Evolutionary conservation across 2,329 filamentous ascomycete species (phyloP), one percentile per base, ranked within the genome.

Genomic region (Cadophora luteo-olivacea): DNA sequence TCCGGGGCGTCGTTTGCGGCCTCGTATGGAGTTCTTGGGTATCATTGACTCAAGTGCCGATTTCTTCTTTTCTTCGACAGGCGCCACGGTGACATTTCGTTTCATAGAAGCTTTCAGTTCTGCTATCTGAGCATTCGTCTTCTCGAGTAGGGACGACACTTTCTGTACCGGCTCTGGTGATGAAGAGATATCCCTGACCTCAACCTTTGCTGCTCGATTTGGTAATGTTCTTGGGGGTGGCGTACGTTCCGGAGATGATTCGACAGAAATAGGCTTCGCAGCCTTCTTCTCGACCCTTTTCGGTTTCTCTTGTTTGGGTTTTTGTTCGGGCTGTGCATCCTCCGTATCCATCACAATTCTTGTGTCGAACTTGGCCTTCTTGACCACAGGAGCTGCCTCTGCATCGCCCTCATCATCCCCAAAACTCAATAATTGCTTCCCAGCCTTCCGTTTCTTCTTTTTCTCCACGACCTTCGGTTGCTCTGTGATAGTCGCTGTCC

Each of bases 61-160:
- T 75, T 90, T 91, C 75, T 87, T 87, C 71, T 86, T 86, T 72
- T 89, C 84, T 68, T 84, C 82, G 33, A 84, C 83, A 0, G 84
- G 81, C 72, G 82, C 84, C 0, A 79, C 76, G 64, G 85, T 80
- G 32, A 86, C 81, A 25, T 85, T 91, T 41, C 92, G 86, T 77
- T 89, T 91, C 90, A 96, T 93, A 0, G 91, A 94, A 9, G 91
- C 91, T 78, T 94, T 95, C 4, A 96, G 82, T 0, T 90, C 90
- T 4, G 91, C 91, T 65, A 95, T 93, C 75, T 96, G 91, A 48
- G 92, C 91, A 72, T 94, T 94, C 3, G 91, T 92, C 72, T 84
- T 84, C 70, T 93, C 89, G 11, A 94, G 80, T 29, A 81, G 78
- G n/a, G 80, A 77, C 2, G 75, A 78, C 70, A 78, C 77, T 58